Evolutionary conservation across 768 basidiomycete species (phyloP).

Genomic region (Kwoniella newhampshirensis): DNA sequence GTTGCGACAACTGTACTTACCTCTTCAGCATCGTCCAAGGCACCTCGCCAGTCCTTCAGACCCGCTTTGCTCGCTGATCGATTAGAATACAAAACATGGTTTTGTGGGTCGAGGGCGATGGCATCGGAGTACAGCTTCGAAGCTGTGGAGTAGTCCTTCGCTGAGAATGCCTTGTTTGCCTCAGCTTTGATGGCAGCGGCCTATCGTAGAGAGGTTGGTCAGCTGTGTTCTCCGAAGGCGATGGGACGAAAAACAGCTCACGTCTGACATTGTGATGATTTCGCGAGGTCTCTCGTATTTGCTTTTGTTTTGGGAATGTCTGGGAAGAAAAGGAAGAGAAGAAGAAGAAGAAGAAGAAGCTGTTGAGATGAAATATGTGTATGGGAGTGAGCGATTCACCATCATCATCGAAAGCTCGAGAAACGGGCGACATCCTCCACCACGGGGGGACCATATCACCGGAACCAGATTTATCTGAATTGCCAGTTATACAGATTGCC

Average conservation of each 20-base stretch:
- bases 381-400: neutral
- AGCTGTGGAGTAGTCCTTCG: conserved; percentile 86
- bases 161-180: conserved; percentile 93
- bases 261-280: conserved; percentile 46
- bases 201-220: conserved; percentile 41
- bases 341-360: neutral
- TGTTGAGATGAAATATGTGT: neutral
- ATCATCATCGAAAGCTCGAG: conserved; percentile 17
- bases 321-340: neutral
- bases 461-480: too few relatives aligned
- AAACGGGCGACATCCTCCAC: conserved; percentile 17
- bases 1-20: conserved; percentile 56
- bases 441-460: neutral
- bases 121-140: conserved; percentile 60
- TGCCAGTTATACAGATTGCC: too few relatives aligned
- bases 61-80: conserved; percentile 88
- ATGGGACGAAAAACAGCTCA: conserved; percentile 13
- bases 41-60: conserved; percentile 71
- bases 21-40: conserved; percentile 86
- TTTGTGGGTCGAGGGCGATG: conserved; percentile 74
- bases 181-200: conserved; percentile 75
- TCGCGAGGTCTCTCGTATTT: neutral
- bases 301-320: neutral
- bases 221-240: neutral
- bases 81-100: conserved; percentile 90